These are phyloP conservation scores for Quercus glauca DNA, from an alignment of 306 rosid species.

Conservation along the genomic window DNA sequence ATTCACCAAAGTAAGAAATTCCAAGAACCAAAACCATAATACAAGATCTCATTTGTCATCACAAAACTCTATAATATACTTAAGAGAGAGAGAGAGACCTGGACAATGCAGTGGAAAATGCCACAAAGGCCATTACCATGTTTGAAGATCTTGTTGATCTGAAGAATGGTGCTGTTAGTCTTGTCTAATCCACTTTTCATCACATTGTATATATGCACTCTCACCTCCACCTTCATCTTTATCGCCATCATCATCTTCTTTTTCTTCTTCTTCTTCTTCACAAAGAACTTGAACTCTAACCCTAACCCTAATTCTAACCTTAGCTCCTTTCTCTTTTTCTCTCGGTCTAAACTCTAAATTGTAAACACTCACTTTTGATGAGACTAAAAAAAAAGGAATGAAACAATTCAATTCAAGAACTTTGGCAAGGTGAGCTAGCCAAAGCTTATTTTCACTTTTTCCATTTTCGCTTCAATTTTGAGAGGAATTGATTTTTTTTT, in stretches of 20 bases:
- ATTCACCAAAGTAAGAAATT: not conserved
- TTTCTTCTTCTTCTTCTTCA: conserved; percentile 5
- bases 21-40: conserved; percentile 8
- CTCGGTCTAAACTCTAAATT: not conserved
- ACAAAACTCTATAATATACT: conserved; percentile 12
- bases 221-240: conserved; percentile 51
- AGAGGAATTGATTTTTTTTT: conserved; percentile 14
- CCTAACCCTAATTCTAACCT: not conserved
- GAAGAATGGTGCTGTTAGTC: conserved; percentile 83
- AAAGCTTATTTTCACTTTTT: not conserved
- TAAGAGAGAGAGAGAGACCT: conserved; percentile 33
- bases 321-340: not conserved
- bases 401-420: conserved; percentile 24
- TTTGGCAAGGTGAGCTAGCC: not conserved
- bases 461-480: conserved; percentile 12
- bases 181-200: conserved; percentile 97
- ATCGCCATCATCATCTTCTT: too few species aligned
- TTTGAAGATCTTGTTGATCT: conserved; percentile 92
- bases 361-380: not conserved
- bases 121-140: conserved; percentile 90
- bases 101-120: conserved; percentile 90
- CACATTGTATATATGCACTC: conserved; percentile 80
- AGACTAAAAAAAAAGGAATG: too few species aligned
- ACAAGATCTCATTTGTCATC: conserved; percentile 34
- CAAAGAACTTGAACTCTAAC: not conserved